Base-by-base conservation (phyloP, 2,329 filamentous ascomycete genomes). In the Talaromyces sp. region DNA sequence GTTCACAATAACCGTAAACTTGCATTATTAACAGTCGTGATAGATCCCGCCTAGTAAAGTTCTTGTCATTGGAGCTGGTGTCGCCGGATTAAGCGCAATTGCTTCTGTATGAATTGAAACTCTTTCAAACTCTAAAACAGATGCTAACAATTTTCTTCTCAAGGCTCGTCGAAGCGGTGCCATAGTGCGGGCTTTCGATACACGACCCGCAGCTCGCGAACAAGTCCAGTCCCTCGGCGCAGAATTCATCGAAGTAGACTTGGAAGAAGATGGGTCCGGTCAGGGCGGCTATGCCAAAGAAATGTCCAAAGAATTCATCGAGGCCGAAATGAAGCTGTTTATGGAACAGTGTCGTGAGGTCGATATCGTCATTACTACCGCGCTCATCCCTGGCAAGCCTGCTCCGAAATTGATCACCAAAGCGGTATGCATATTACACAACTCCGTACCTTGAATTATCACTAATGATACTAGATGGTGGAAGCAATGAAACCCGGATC, bases 291-390 rank as follows among this genome's bases (percentile, higher is more conserved):
- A 96, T 70, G 91, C 91, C 58, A 96, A 96, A 71, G 91, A 93
- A 71, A 96, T 96, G 92, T 95, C 91, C 59, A 92, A 93, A 70
- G 92, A 93, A 67, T 96, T 96, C 70, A 92, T 95, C 72, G 91
- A 92, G 63, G 92, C 92, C 6, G 91, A 96, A 74, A 96, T 96
- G 91, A 93, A 91, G 73, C 82, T 96, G 0, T 96, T 96, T 77
- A 87, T 90, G 72, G 89, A 95, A 67, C 92, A 96, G 73, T 90
- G 89, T 64, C 84, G 85, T 62, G 92, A 96, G 44, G 91, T 96
- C 57, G 92, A 96, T 74, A 96, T 96, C 65, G 90, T 96, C 64
- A 90, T 96, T 71, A 96, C 92, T 1, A 96, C 92, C 1, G 92
- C 92, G n/a, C 76, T 96, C 68, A 96, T 96, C 63, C 92, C 92